Evolutionary conservation across 306 rosid species (phyloP).

Genomic region (Urtica urens): DNA sequence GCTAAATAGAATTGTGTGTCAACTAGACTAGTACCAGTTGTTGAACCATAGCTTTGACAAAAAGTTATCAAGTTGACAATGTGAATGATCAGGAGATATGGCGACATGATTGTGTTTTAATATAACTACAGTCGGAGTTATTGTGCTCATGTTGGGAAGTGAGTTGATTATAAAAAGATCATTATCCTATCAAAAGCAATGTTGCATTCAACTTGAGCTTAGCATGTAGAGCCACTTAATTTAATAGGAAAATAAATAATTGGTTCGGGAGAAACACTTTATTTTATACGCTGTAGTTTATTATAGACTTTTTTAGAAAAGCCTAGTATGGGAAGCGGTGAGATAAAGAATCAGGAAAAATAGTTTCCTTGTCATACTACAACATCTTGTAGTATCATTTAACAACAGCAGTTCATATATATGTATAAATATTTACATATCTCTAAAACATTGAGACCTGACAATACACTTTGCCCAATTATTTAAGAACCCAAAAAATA

Average conservation of each 20-base stretch:
- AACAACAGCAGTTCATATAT: too few species aligned
- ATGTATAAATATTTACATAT: too few species aligned
- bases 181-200: neutral
- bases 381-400: too few species aligned
- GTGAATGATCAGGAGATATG: too few species aligned
- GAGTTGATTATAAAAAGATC: neutral
- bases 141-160: neutral
- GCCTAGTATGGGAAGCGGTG: too few species aligned
- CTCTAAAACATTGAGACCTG: constrained; percentile 15
- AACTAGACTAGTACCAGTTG: constrained; percentile 10
- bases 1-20: constrained; percentile 14
- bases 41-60: constrained; percentile 19
- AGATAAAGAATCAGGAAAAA: too few species aligned
- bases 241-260: neutral
- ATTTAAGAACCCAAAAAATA: neutral
- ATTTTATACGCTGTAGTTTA: too few species aligned
- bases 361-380: constrained; percentile 8
- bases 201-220: constrained; percentile 1
- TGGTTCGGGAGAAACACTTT: neutral
- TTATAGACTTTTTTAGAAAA: too few species aligned
- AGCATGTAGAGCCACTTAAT: constrained; percentile 2
- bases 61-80: too few species aligned
- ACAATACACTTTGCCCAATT: neutral
- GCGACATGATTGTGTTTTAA: neutral
- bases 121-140: neutral